Conservation (phyloP, 305 asterid genomes). For the Solanum hybrid region DNA sequence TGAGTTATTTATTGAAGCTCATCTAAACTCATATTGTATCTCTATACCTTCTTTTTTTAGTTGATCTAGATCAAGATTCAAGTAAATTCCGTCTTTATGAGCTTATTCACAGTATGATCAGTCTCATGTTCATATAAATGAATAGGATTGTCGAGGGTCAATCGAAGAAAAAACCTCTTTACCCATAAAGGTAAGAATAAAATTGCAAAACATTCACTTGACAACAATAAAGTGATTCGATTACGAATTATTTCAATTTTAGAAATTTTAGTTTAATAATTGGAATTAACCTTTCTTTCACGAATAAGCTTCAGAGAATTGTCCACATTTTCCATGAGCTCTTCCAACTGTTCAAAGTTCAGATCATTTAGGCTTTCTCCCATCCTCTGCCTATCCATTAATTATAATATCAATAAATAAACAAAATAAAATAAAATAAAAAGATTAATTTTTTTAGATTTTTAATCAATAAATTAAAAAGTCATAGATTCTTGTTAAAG, state of each 20-base stretch:
- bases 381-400: slow-evolving; percentile 54
- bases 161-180: background rate
- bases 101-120: background rate
- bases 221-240: background rate
- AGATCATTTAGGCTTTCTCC: slow-evolving; percentile 78
- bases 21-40: background rate
- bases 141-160: background rate
- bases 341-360: slow-evolving; percentile 46
- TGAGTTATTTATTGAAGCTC: background rate
- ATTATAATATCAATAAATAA: background rate
- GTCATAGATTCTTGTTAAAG: background rate
- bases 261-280: background rate
- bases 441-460: no score
- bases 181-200: background rate
- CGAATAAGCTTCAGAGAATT: slow-evolving; percentile 51
- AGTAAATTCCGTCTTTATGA: background rate
- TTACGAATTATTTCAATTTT: background rate
- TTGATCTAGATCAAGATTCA: background rate
- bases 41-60: background rate
- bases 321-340: slow-evolving; percentile 60
- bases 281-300: slow-evolving; percentile 55
- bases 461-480: background rate
- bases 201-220: background rate
- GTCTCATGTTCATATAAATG: background rate
- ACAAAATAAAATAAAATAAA: background rate